Percentiles rank a stretch among this genome's conserved stretches.
phyloP scores from a whole-genome alignment of 140 eudicot species.

The Oenanthe javanica region DNA sequence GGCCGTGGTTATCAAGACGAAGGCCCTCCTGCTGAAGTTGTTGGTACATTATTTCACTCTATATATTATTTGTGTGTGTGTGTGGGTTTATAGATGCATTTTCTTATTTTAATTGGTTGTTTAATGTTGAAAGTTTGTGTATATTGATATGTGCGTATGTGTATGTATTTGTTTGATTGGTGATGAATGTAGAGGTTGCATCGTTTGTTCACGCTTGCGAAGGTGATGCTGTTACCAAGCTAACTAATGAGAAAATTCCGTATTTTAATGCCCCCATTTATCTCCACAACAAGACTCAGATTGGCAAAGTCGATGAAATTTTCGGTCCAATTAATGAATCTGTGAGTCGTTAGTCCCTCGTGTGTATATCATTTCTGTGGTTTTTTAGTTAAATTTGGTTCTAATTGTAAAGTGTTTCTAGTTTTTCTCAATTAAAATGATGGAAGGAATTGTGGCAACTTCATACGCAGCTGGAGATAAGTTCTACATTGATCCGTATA shows the following conservation, averaged over 20 bases:
- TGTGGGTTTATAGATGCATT: background rate
- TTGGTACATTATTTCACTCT: constrained; percentile 39
- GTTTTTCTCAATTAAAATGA: constrained; percentile 68
- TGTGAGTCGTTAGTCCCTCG: constrained; percentile 29
- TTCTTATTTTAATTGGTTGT: background rate
- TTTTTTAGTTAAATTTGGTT: too few species aligned
- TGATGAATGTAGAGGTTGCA: constrained; percentile 57
- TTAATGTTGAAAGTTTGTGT: background rate
- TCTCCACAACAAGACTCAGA: constrained; percentile 81
- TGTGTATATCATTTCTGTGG: background rate
- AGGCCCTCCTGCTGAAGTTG: constrained; percentile 85
- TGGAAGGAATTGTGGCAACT: constrained; percentile 59
- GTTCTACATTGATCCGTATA: constrained; percentile 82
- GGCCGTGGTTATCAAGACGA: constrained; percentile 48
- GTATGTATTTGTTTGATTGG: background rate
- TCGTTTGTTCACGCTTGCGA: constrained; percentile 80
- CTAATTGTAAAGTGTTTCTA: background rate
- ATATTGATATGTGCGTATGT: background rate
- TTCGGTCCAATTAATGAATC: constrained; percentile 97
- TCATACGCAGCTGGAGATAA: constrained; percentile 75
- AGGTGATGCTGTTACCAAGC: constrained; percentile 94
- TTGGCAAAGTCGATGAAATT: constrained; percentile 93
- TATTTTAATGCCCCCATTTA: constrained; percentile 89
- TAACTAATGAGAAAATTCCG: constrained; percentile 82
- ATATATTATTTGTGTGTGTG: background rate